These are phyloP conservation scores for Trametes cinnabarina DNA, from an alignment of 768 basidiomycete species.

Conservation along the genomic window DNA sequence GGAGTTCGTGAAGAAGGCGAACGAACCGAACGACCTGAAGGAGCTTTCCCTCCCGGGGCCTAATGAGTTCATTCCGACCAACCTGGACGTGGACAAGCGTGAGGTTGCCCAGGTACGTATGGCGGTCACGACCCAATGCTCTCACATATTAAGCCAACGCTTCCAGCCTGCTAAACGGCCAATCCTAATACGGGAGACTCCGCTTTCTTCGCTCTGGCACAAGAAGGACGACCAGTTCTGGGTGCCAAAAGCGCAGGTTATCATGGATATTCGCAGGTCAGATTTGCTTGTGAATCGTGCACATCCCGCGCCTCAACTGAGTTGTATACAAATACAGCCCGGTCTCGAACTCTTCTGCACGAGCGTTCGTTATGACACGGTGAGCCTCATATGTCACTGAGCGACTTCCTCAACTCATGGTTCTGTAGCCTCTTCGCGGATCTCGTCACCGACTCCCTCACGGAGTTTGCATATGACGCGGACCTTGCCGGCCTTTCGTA, in stretches of 20 bases:
- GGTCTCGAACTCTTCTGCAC: conserved; percentile 57
- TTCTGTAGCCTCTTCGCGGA: conserved; percentile 68
- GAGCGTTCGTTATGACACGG: conserved; percentile 73
- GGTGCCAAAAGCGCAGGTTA: conserved; percentile 83
- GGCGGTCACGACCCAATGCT: not conserved
- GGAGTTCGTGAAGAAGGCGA: conserved; percentile 63
- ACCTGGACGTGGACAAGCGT: conserved; percentile 79
- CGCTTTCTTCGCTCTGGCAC: conserved; percentile 80
- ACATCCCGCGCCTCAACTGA: too few relatives aligned
- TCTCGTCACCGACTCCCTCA: conserved; percentile 83
- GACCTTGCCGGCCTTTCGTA: conserved; percentile 87
- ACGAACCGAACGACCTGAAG: conserved; percentile 56
- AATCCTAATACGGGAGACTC: conserved; percentile 68
- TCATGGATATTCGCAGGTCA: conserved; percentile 76
- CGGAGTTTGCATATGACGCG: conserved; percentile 91
- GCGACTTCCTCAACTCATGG: not conserved
- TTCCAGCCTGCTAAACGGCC: conserved; percentile 72
- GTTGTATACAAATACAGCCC: conserved; percentile 43
- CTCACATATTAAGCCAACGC: not conserved
- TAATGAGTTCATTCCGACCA: conserved; percentile 89
- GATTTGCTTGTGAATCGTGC: conserved; percentile 16
- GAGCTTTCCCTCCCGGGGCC: conserved; percentile 79
- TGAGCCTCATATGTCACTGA: conserved; percentile 28
- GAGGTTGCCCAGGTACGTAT: conserved; percentile 57
- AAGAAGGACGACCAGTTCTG: conserved; percentile 98